phyloP scores from a whole-genome alignment of 1,284 basidiomycete genomes.

The Vanrija humicola region DNA sequence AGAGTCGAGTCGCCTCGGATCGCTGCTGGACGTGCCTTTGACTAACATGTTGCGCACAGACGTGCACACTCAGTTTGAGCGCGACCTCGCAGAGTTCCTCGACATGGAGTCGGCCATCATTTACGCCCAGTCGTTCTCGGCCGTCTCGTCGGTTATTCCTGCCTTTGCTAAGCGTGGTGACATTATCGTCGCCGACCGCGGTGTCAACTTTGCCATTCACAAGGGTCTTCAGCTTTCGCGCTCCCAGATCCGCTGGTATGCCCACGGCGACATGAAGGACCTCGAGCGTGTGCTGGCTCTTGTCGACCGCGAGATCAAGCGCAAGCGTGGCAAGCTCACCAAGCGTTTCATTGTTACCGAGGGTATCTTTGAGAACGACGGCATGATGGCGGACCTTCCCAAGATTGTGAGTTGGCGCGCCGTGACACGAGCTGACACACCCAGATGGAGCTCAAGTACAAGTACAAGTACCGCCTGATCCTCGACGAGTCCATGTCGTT shows the following conservation, averaged over 20 bases:
- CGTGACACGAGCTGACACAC: conserved; percentile 47
- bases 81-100: conserved; percentile 83
- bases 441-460: conserved; percentile 78
- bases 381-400: conserved; percentile 83
- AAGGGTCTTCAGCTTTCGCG: conserved; percentile 97
- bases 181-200: conserved; percentile 94
- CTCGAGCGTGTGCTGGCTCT: conserved; percentile 80
- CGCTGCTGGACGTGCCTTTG: conserved; percentile 4
- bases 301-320: conserved; percentile 81
- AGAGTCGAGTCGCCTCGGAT: conserved; percentile 54
- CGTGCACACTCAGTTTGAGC: conserved; percentile 85
- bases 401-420: conserved; percentile 46
- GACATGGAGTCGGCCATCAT: conserved; percentile 85
- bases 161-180: conserved; percentile 98
- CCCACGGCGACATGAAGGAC: conserved; percentile 89
- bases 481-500: conserved; percentile 93
- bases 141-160: conserved; percentile 89
- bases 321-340: conserved; percentile 75
- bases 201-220: conserved; percentile 91
- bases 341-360: conserved; percentile 95
- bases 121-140: conserved; percentile 91
- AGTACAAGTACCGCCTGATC: conserved; percentile 93
- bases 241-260: conserved; percentile 89
- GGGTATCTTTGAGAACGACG: conserved; percentile 94
- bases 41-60: conserved; percentile 54